A percentile compares a stretch with the other conserved stretches of the same genome.
Conservation (phyloP, 1,284 basidiomycete species). For the Malassezia japonica region DNA sequence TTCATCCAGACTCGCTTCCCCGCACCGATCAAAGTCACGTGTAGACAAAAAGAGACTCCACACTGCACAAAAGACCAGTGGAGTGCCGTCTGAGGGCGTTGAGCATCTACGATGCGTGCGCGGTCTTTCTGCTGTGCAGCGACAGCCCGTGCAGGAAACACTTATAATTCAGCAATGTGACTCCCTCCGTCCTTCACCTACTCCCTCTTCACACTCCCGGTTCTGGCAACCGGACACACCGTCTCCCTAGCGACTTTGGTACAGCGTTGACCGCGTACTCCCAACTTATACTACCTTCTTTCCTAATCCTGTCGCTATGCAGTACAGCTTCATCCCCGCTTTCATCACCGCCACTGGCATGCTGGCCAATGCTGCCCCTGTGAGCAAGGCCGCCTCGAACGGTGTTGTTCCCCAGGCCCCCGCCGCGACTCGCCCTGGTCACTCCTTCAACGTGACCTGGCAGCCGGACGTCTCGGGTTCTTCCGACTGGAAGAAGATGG, state of each 20-base stretch:
- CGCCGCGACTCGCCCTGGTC: constrained; percentile 10
- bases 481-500: constrained; percentile 17
- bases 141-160: background rate
- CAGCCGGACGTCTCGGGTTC: constrained; percentile 12
- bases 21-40: background rate
- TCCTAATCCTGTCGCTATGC: constrained; percentile 9
- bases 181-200: background rate
- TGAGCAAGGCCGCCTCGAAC: background rate
- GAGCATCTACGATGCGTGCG: background rate
- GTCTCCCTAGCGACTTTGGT: background rate
- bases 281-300: background rate
- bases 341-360: constrained; percentile 15
- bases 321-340: constrained; percentile 17
- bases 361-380: constrained; percentile 14
- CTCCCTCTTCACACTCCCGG: constrained; percentile 1
- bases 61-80: too few species aligned
- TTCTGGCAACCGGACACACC: constrained; percentile 16
- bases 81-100: too few species aligned
- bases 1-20: background rate
- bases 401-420: constrained; percentile 13
- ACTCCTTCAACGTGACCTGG: constrained; percentile 9
- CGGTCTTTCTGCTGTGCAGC: background rate
- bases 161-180: background rate
- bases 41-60: too few species aligned
- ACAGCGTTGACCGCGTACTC: constrained; percentile 18